Base-by-base conservation (phyloP, 2,329 filamentous ascomycete genomes). In the Diplocarpon rosae region DNA sequence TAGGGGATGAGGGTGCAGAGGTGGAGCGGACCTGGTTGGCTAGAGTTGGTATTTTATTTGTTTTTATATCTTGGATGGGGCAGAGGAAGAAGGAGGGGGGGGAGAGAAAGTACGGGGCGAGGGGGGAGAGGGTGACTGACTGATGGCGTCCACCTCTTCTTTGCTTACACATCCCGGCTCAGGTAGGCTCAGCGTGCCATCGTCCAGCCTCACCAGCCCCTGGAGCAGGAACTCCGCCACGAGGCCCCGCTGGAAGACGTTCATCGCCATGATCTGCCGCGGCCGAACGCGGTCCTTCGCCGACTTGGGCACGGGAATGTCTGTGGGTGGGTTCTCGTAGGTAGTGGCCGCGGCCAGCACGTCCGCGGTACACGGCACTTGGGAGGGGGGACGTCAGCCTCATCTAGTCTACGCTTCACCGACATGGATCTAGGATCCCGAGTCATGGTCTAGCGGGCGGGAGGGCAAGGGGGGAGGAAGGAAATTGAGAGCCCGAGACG, bases 71-170 rank as follows among this genome's bases (percentile, higher is more conserved):
- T 13, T 27, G 17, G 5, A 4, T 27, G 16, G 17, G n/a, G 20
- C 3, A n/a, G 27, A 5, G 27, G 14, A n/a, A 12, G 36, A n/a
- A 12, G 5, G 9, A n/a, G 36, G n/a, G 24, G 17, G 36, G 28
- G 5, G 17, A 29, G 14, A 37, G 32, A 30, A 14, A 5, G 4
- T 24, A 5, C 29, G 20, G 10, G n/a, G 34, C 4, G 6, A 20
- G 37, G 41, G 34, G 31, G 27, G 27, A 13, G 10, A 8, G 13
- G 17, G 7, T 14, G n/a, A 40, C 46, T 43, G 40, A 54, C 52
- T 52, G 15, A 52, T 52, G 10, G 30, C 44, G 24, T 54, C 46
- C 15, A 52, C 40, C 20, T 52, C 52, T 5, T 52, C 43, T 16
- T 39, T 37, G 2, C n/a, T 30, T 15, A 45, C 48, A 30, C 15